Percentiles rank a stretch among this genome's conserved stretches.
phyloP scores from a whole-genome alignment of 2,329 filamentous ascomycete genomes.

The Aspergillus versicolor region DNA sequence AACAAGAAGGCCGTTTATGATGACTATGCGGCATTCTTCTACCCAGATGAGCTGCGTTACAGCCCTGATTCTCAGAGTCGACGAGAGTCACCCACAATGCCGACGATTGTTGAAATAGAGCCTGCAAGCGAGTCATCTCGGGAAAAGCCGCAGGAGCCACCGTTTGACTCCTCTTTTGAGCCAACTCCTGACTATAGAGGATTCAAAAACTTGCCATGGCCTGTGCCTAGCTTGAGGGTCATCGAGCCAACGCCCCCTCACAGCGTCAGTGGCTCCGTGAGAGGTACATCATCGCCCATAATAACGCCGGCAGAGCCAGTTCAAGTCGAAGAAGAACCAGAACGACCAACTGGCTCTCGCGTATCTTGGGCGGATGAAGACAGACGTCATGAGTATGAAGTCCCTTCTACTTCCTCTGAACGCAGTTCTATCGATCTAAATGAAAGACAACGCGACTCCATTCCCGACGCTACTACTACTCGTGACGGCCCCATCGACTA shows the following conservation, averaged over 20 bases:
- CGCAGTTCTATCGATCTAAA: conserved; percentile 30
- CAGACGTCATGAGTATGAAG: conserved; percentile 63
- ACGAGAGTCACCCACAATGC: conserved; percentile 22
- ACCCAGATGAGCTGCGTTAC: conserved; percentile 40
- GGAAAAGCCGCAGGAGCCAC: conserved; percentile 10
- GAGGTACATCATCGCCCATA: conserved; percentile 30
- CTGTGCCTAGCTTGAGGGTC: conserved; percentile 55
- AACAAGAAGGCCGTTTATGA: conserved; percentile 38
- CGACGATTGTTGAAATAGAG: conserved; percentile 32
- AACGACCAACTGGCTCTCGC: conserved; percentile 50
- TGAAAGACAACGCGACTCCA: background rate
- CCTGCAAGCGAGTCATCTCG: conserved; percentile 26
- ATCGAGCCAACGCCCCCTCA: conserved; percentile 59
- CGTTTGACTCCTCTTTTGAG: conserved; percentile 15
- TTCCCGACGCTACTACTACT: background rate
- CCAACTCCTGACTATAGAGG: background rate
- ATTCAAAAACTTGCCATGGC: conserved; percentile 36
- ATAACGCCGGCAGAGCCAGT: conserved; percentile 38
- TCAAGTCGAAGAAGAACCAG: conserved; percentile 46
- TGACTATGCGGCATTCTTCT: conserved; percentile 44
- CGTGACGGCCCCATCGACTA: conserved; percentile 10
- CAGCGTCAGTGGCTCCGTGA: conserved; percentile 43
- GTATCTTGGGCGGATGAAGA: conserved; percentile 64
- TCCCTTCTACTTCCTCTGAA: conserved; percentile 55
- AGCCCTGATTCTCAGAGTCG: conserved; percentile 37